These are phyloP conservation scores for Cryphonectria radicalis DNA, from an alignment of 2,329 filamentous ascomycete species.

Conservation along the genomic window DNA sequence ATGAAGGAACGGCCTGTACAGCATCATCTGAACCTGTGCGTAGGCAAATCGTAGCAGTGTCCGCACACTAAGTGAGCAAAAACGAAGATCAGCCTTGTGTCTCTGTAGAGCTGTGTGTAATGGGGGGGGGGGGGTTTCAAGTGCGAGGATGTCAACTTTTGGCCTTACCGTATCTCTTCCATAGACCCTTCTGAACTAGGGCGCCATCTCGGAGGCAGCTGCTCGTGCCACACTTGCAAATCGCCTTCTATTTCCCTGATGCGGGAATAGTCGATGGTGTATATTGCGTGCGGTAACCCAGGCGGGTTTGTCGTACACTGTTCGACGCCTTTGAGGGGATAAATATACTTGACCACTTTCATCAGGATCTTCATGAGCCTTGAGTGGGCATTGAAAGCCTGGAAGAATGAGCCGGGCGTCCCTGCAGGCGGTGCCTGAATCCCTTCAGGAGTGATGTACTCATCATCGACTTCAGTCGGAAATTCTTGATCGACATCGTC, in stretches of 20 bases:
- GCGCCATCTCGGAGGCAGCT: conserved; percentile 74
- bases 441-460: conserved; percentile 64
- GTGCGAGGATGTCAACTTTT: not conserved
- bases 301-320: conserved; percentile 43
- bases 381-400: conserved; percentile 70
- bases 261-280: conserved; percentile 65
- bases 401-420: conserved; percentile 59
- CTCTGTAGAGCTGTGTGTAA: not conserved
- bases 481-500: conserved; percentile 71
- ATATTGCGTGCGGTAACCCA: conserved; percentile 54
- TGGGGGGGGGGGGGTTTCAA: not conserved
- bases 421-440: conserved; percentile 60
- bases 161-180: conserved; percentile 73
- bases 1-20: conserved; percentile 83
- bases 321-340: conserved; percentile 63
- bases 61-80: conserved; percentile 55
- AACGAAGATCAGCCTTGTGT: conserved; percentile 27
- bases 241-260: conserved; percentile 69
- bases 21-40: conserved; percentile 79
- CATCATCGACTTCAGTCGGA: conserved; percentile 68
- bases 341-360: conserved; percentile 68
- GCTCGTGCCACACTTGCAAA: conserved; percentile 65
- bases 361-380: conserved; percentile 66
- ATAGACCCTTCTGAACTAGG: conserved; percentile 77
- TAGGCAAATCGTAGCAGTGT: conserved; percentile 80